Conservation (phyloP, 768 basidiomycete species). For the Leccinellum luteum region DNA sequence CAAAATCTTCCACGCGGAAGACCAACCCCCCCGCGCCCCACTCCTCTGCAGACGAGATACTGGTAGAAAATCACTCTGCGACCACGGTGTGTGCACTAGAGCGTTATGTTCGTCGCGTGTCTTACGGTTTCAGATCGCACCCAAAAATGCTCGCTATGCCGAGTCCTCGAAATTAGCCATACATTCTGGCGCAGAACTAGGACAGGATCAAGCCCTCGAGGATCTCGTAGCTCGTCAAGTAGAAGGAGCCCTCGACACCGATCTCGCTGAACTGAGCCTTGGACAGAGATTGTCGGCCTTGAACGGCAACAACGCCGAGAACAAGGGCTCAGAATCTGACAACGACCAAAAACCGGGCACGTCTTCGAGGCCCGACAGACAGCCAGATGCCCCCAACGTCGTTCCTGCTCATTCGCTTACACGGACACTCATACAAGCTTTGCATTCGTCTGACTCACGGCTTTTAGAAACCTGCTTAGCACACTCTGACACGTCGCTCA, state of each 20-base stretch:
- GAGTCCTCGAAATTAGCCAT: conserved; percentile 63
- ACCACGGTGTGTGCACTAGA: conserved; percentile 16
- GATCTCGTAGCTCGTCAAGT: conserved; percentile 47
- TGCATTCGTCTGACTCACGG: conserved; percentile 90
- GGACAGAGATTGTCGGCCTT: conserved; percentile 86
- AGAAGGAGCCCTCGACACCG: conserved; percentile 74
- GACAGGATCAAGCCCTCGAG: conserved; percentile 53
- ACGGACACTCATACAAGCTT: conserved; percentile 90
- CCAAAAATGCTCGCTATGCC: conserved; percentile 60
- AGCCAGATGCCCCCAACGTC: conserved; percentile 34
- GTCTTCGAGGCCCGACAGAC: conserved; percentile 15
- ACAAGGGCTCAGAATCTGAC: conserved; percentile 38
- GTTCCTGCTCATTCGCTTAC: conserved; percentile 85
- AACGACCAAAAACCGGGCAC: conserved; percentile 46
- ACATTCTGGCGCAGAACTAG: conserved; percentile 62
- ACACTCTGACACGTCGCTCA: conserved; percentile 77
- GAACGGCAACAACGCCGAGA: conserved; percentile 45
- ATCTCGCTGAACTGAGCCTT: conserved; percentile 87
- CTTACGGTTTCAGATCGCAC: conserved; percentile 35
- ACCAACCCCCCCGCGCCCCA: conserved; percentile 3
- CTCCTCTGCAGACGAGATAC: conserved; percentile 16
- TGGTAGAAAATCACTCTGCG: conserved; percentile 23
- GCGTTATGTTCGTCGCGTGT: not conserved
- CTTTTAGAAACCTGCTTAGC: conserved; percentile 84
- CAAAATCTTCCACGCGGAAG: conserved; percentile 43